phyloP scores from a whole-genome alignment of 257 asterid genomes.

The Nicotiana benthamiana region DNA sequence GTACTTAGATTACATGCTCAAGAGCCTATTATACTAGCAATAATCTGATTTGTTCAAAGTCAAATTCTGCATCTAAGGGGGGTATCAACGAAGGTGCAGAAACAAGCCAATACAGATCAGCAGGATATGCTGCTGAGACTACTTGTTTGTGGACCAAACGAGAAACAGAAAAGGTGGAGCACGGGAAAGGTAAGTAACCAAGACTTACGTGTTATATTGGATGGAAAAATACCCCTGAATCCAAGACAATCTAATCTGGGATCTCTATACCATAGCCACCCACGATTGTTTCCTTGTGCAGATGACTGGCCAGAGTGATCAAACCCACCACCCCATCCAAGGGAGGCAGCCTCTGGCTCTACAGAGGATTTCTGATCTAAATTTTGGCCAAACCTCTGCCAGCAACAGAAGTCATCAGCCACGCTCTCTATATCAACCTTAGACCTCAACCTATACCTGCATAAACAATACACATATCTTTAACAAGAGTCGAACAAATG shows the following conservation, averaged over 20 bases:
- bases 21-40: neutral
- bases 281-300: conserved; percentile 43
- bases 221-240: conserved; percentile 74
- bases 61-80: neutral
- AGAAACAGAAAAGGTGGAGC: neutral
- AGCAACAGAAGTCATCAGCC: conserved; percentile 57
- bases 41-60: neutral
- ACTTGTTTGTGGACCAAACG: neutral
- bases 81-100: neutral
- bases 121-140: neutral
- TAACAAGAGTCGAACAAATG: neutral
- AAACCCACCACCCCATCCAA: conserved; percentile 70
- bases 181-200: neutral
- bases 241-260: conserved; percentile 88
- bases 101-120: neutral
- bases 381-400: conserved; percentile 76
- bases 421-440: conserved; percentile 78
- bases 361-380: conserved; percentile 30
- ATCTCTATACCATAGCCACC: conserved; percentile 84
- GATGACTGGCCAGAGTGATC: conserved; percentile 57
- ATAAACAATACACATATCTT: conserved; percentile 1
- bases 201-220: conserved; percentile 54
- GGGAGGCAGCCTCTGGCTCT: conserved; percentile 55
- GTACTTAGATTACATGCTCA: neutral
- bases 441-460: conserved; percentile 79